Percentiles rank a stretch among this genome's conserved stretches.
Evolutionary conservation across 352 stramenopile genomes (phyloP).

Genomic region (Phytophthora hibernalis): DNA sequence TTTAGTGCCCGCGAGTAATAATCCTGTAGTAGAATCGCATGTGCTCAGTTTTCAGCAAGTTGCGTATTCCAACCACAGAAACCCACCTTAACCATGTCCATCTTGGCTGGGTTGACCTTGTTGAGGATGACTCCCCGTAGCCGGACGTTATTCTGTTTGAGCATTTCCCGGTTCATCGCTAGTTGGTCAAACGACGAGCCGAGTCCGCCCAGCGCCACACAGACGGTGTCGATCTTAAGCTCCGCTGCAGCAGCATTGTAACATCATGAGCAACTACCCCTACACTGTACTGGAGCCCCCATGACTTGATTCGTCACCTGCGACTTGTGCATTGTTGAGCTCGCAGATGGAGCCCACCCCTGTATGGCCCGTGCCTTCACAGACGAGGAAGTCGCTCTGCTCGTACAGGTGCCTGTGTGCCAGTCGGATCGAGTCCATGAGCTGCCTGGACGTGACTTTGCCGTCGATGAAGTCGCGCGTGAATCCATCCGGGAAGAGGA

Average conservation of each 20-base stretch:
- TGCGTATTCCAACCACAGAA: background rate
- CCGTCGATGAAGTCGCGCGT: slow-evolving; percentile 97
- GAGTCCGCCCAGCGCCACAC: slow-evolving; percentile 77
- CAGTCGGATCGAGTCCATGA: slow-evolving; percentile 79
- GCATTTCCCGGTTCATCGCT: slow-evolving; percentile 85
- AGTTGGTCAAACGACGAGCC: slow-evolving; percentile 89
- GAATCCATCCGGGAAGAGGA: slow-evolving; percentile 97
- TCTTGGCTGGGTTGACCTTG: slow-evolving; percentile 90
- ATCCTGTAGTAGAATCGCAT: slow-evolving; percentile 45
- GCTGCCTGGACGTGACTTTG: slow-evolving; percentile 88
- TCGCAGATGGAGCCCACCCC: slow-evolving; percentile 92
- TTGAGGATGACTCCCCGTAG: slow-evolving; percentile 88
- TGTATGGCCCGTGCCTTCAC: slow-evolving; percentile 94
- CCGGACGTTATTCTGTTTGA: slow-evolving; percentile 79
- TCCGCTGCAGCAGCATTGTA: slow-evolving; percentile 49
- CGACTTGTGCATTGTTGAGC: slow-evolving; percentile 92
- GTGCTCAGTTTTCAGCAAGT: background rate
- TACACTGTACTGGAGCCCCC: background rate
- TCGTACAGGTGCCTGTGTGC: slow-evolving; percentile 85
- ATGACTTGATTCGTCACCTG: slow-evolving; percentile 42
- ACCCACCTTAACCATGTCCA: slow-evolving; percentile 90
- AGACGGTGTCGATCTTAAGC: slow-evolving; percentile 85
- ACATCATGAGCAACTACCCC: slow-evolving; percentile 11
- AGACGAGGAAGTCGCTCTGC: slow-evolving; percentile 93
- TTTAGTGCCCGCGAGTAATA: slow-evolving; percentile 92